Conservation (phyloP, 768 basidiomycete genomes). For the Lactifluus echinatus region DNA sequence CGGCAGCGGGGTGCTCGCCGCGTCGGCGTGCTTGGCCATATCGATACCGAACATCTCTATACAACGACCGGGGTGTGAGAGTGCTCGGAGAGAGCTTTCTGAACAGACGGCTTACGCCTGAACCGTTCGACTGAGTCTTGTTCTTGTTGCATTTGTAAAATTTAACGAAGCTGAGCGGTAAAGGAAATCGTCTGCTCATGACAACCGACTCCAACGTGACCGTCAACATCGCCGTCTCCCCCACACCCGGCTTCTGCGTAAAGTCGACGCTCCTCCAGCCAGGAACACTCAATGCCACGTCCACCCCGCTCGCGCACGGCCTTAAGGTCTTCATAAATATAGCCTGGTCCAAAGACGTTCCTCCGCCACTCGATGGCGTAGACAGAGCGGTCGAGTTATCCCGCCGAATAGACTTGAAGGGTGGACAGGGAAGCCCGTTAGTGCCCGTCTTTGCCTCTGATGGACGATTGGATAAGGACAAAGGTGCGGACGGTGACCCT, state of each 20-base stretch:
- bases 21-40: background rate
- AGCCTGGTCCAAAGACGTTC: conserved; percentile 59
- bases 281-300: conserved; percentile 26
- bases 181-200: background rate
- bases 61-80: background rate
- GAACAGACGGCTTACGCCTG: conserved; percentile 8
- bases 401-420: conserved; percentile 34
- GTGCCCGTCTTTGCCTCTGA: conserved; percentile 69
- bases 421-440: conserved; percentile 37
- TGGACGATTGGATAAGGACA: conserved; percentile 53
- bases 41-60: background rate
- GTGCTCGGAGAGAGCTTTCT: background rate
- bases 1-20: conserved; percentile 42
- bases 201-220: conserved; percentile 2
- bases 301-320: conserved; percentile 34
- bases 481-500: conserved; percentile 36
- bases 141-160: background rate
- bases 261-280: conserved; percentile 45
- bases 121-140: background rate
- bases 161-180: background rate
- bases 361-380: conserved; percentile 54
- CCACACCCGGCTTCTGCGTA: conserved; percentile 62
- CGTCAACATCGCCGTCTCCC: conserved; percentile 23
- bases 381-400: conserved; percentile 53
- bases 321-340: conserved; percentile 70